Percentiles rank a stretch among this genome's conserved stretches.
Evolutionary conservation across 345 rosid genomes (phyloP).

Genomic region (Rubroshorea leprosula): DNA sequence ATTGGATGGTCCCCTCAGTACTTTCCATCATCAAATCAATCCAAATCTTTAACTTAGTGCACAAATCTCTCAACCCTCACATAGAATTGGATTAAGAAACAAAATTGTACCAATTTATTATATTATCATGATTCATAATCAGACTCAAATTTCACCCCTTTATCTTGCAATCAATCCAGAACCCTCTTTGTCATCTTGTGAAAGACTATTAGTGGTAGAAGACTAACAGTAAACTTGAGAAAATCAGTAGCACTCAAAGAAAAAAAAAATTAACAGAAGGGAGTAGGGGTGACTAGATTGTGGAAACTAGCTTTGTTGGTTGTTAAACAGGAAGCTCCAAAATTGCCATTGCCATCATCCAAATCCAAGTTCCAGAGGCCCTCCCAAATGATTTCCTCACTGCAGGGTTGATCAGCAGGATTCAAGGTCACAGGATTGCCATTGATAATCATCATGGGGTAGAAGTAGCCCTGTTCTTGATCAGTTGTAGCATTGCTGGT

Average conservation of each 20-base stretch:
- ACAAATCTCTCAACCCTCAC: neutral
- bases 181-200: no score
- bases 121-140: neutral
- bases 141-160: neutral
- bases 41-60: neutral
- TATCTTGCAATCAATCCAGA: neutral
- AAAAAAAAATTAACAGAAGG: slow-evolving; percentile 36
- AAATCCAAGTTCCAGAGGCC: slow-evolving; percentile 67
- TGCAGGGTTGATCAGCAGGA: slow-evolving; percentile 20
- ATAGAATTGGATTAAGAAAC: neutral
- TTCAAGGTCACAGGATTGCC: slow-evolving; percentile 15
- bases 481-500: slow-evolving; percentile 11
- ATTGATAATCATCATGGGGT: slow-evolving; percentile 20
- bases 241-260: neutral
- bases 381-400: slow-evolving; percentile 60
- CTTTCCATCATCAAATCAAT: no score
- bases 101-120: neutral
- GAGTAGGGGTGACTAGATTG: slow-evolving; percentile 41
- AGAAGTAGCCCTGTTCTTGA: slow-evolving; percentile 23
- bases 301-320: slow-evolving; percentile 37
- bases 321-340: slow-evolving; percentile 19
- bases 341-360: slow-evolving; percentile 53
- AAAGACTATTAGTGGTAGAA: no score
- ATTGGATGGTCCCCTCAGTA: neutral
- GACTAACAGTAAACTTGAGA: slow-evolving; percentile 5